These are phyloP conservation scores for Starmerella powellii DNA, from an alignment of 805 yeast species.

Conservation along the genomic window DNA sequence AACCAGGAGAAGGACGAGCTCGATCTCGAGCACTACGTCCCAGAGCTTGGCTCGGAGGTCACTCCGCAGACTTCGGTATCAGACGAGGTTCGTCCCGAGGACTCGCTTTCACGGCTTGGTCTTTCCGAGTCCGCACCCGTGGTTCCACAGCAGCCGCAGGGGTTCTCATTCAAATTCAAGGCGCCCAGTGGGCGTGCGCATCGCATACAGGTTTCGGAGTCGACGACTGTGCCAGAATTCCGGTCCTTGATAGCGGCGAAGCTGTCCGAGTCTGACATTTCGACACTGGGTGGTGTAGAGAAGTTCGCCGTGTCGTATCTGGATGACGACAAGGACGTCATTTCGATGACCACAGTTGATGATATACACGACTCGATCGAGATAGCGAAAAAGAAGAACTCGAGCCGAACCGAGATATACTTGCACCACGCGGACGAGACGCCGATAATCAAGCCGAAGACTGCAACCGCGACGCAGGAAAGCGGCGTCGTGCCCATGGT, in stretches of 20 bases:
- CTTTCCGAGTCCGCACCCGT: constrained; percentile 8
- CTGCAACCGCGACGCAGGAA: constrained; percentile 2
- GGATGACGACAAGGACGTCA: constrained; percentile 77
- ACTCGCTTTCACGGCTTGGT: constrained; percentile 43
- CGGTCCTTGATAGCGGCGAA: constrained; percentile 34
- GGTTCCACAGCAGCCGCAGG: neutral
- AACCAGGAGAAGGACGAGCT: too few relatives aligned
- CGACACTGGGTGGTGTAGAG: constrained; percentile 31
- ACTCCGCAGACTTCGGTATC: neutral
- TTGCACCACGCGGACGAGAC: constrained; percentile 50
- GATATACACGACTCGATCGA: constrained; percentile 66
- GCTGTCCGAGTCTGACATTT: constrained; percentile 31
- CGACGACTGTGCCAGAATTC: constrained; percentile 42
- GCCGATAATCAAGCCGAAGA: constrained; percentile 11
- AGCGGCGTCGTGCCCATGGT: constrained; percentile 16
- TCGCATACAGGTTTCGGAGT: constrained; percentile 48
- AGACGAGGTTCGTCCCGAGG: constrained; percentile 40
- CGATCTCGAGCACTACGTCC: neutral
- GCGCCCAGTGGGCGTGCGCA: constrained; percentile 69
- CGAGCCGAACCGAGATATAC: constrained; percentile 57
- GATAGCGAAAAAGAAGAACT: constrained; percentile 37
- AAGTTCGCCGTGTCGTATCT: constrained; percentile 60
- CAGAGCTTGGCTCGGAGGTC: neutral
- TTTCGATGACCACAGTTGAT: constrained; percentile 59
- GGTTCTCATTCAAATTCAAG: constrained; percentile 60